These are phyloP conservation scores for Penicillium macrosclerotiorum DNA, from an alignment of 495 filamentous ascomycete species.

Conservation along the genomic window DNA sequence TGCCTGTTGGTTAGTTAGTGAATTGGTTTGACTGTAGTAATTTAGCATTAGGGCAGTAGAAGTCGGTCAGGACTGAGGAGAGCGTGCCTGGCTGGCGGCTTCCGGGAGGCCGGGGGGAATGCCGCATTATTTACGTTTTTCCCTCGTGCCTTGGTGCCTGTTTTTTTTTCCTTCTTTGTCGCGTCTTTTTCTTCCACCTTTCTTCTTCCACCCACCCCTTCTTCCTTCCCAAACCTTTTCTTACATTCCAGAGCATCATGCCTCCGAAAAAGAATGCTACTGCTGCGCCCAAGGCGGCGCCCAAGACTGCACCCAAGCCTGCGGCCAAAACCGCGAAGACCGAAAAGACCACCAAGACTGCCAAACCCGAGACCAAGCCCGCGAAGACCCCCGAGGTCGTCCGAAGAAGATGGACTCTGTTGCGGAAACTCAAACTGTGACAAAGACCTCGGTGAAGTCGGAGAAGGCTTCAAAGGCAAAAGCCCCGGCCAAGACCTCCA, in stretches of 20 bases:
- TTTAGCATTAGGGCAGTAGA: too few species aligned
- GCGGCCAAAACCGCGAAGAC: conserved; percentile 7
- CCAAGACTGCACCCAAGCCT: conserved; percentile 14
- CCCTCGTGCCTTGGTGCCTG: conserved; percentile 7
- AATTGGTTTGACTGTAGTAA: too few species aligned
- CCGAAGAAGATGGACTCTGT: conserved; percentile 18
- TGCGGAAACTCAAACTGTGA: background rate
- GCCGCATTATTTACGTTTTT: conserved; percentile 19
- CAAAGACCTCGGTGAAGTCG: conserved; percentile 6
- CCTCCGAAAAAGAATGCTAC: conserved; percentile 33
- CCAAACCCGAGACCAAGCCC: conserved; percentile 7
- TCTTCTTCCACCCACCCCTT: conserved; percentile 11
- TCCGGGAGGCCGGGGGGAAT: conserved; percentile 20
- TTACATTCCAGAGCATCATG: conserved; percentile 22
- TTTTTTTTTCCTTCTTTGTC: conserved; percentile 9
- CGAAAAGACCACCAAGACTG: too few species aligned
- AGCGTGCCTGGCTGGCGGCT: too few species aligned
- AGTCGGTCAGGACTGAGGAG: too few species aligned
- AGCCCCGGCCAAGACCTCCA: conserved; percentile 8
- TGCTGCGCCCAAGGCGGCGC: conserved; percentile 2
- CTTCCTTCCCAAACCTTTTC: conserved; percentile 1
- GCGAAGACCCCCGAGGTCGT: conserved; percentile 7
- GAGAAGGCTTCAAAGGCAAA: too few species aligned
- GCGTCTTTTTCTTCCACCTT: conserved; percentile 15
- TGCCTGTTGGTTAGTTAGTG: too few species aligned